Conservation (phyloP, 1,284 basidiomycete genomes). For the Papiliotrema nemorosa region DNA sequence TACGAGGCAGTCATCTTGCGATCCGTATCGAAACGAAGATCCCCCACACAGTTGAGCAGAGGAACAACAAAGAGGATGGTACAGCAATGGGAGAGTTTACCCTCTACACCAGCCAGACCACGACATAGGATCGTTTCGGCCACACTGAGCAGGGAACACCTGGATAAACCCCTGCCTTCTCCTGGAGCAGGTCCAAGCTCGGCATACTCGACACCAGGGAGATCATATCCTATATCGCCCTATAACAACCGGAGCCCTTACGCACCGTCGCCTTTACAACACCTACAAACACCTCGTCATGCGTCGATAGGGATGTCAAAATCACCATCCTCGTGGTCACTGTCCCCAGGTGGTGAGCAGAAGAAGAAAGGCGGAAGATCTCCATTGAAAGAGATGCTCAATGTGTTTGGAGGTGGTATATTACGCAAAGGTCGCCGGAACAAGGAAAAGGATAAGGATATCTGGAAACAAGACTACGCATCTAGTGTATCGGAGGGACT, state of each 20-base stretch:
- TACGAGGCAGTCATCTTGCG: constrained; percentile 1
- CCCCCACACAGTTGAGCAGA: constrained; percentile 4
- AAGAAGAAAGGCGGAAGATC: constrained; percentile 24
- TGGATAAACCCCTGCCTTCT: constrained; percentile 41
- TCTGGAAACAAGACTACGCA: constrained; percentile 5
- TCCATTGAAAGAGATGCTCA: constrained; percentile 41
- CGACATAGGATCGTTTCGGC: neutral
- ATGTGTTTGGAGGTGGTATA: constrained; percentile 34
- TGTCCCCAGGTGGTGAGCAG: constrained; percentile 23
- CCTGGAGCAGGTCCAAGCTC: constrained; percentile 13
- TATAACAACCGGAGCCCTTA: constrained; percentile 8
- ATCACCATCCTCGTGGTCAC: constrained; percentile 26
- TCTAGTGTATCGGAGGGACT: constrained; percentile 5
- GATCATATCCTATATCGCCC: neutral
- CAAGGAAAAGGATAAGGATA: constrained; percentile 34
- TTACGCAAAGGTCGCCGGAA: constrained; percentile 14
- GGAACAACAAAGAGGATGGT: constrained; percentile 39
- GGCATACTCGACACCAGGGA: constrained; percentile 11
- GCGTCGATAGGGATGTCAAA: constrained; percentile 15
- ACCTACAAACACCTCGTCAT: constrained; percentile 25
- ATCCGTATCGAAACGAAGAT: constrained; percentile 1
- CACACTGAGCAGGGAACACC: constrained; percentile 26
- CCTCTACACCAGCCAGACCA: constrained; percentile 6
- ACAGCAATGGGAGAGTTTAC: constrained; percentile 38
- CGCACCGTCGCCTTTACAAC: constrained; percentile 26